Evolutionary conservation across 2,329 filamentous ascomycete species (phyloP).

Genomic region (Aspergillus texensis): DNA sequence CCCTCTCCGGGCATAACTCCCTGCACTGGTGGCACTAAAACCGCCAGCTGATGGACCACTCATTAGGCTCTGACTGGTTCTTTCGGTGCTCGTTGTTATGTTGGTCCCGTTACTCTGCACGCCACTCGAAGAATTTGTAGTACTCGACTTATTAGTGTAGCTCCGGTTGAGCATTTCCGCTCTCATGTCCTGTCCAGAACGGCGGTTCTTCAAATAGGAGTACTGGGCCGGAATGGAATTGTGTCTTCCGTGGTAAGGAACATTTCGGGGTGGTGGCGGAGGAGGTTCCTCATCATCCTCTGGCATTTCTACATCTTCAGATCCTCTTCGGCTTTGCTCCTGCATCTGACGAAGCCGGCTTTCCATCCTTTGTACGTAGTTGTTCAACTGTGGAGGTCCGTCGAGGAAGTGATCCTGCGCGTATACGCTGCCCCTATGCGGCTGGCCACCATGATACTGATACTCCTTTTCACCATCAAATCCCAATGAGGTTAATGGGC

Average conservation of each 20-base stretch:
- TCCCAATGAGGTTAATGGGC: conserved; percentile 76
- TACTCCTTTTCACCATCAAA: conserved; percentile 60
- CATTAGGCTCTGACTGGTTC: conserved; percentile 86
- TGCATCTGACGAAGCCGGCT: conserved; percentile 74
- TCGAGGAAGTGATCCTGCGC: conserved; percentile 45
- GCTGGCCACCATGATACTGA: conserved; percentile 61
- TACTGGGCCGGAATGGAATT: conserved; percentile 46
- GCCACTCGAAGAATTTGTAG: conserved; percentile 75
- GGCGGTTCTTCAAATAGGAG: conserved; percentile 41
- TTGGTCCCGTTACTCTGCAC: conserved; percentile 69
- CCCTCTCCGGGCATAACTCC: conserved; percentile 82
- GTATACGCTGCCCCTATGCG: conserved; percentile 46
- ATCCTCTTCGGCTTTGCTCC: conserved; percentile 45
- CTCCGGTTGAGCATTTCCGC: conserved; percentile 72
- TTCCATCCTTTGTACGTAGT: conserved; percentile 93
- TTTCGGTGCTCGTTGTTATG: conserved; percentile 70
- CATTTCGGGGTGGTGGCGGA: conserved; percentile 64
- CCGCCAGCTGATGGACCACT: conserved; percentile 87
- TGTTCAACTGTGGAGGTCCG: conserved; percentile 72
- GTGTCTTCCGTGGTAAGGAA: conserved; percentile 44
- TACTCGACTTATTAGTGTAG: conserved; percentile 84
- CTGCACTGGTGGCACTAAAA: conserved; percentile 93
- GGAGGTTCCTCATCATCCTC: conserved; percentile 55
- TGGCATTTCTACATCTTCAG: conserved; percentile 56
- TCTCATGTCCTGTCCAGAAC: conserved; percentile 72